Evolutionary conservation across 352 stramenopile species (phyloP).

Genomic region (Aphanomyces invadans): DNA sequence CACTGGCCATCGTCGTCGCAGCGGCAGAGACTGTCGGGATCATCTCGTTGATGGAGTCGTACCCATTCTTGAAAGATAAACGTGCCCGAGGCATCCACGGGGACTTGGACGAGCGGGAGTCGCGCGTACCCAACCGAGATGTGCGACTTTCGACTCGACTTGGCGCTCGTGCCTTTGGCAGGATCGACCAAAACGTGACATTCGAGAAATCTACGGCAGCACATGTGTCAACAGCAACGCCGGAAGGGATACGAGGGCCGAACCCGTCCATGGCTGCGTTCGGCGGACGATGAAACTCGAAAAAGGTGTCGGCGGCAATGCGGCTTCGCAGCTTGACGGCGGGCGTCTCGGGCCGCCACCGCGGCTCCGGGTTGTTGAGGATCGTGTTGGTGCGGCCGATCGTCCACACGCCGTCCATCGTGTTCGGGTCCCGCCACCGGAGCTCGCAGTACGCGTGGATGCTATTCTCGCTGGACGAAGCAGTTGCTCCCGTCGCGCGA

Average conservation of each 20-base stretch:
- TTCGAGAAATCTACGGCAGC: not conserved
- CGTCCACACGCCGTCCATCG: not conserved
- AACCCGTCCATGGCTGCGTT: not conserved
- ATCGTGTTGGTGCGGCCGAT: slow-evolving; percentile 3
- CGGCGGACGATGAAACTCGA: not conserved
- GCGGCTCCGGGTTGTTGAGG: not conserved
- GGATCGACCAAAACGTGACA: not conserved
- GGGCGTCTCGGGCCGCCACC: not conserved
- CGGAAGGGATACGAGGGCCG: too few species aligned
- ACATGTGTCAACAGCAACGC: not conserved
- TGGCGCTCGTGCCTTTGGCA: not conserved
- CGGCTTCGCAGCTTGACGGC: not conserved
- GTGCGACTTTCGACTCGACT: not conserved
- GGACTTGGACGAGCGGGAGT: not conserved
- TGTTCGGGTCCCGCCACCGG: not conserved
- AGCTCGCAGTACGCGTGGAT: not conserved
- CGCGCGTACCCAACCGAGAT: not conserved
- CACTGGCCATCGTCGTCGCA: not conserved
- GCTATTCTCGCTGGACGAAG: not conserved
- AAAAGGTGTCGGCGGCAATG: not conserved
- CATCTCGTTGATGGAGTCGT: not conserved
- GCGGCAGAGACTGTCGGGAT: not conserved
- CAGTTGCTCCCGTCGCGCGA: not conserved
- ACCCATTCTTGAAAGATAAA: slow-evolving; percentile 10
- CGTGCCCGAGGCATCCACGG: not conserved